phyloP scores from a whole-genome alignment of 1,284 basidiomycete genomes.

The Limonomyces culmigenus region DNA sequence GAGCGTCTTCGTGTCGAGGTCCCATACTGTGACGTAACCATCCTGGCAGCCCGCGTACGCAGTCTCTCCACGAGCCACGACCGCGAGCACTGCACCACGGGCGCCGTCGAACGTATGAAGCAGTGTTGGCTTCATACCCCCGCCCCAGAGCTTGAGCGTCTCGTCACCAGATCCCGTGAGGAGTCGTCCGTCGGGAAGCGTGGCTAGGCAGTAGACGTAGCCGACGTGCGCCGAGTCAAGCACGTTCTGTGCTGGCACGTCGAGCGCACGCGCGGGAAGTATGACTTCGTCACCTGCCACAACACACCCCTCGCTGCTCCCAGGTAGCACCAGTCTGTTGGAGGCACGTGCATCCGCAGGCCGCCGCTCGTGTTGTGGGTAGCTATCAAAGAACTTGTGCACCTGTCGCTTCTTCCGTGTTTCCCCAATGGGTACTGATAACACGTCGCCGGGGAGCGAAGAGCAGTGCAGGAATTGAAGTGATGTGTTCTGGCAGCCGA shows the following conservation, averaged over 20 bases:
- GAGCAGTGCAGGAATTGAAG: conserved; percentile 70
- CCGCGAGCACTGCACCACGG: conserved; percentile 63
- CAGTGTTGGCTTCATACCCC: neutral
- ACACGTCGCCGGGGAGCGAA: too few species aligned
- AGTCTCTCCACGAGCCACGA: conserved; percentile 63
- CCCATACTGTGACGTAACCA: conserved; percentile 83
- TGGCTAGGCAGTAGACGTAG: conserved; percentile 80
- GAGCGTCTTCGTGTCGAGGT: conserved; percentile 76
- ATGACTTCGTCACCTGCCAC: too few species aligned
- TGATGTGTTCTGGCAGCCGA: conserved; percentile 84
- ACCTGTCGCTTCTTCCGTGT: conserved; percentile 27
- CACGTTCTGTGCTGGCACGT: conserved; percentile 51
- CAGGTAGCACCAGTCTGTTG: conserved; percentile 19
- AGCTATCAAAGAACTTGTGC: conserved; percentile 75
- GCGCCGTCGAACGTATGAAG: conserved; percentile 46
- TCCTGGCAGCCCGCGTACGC: conserved; percentile 90
- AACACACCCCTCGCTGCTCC: conserved; percentile 20
- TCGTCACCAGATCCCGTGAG: conserved; percentile 83
- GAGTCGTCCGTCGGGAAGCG: conserved; percentile 39
- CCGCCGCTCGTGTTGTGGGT: conserved; percentile 48
- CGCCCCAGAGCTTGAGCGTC: conserved; percentile 51
- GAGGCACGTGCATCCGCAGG: conserved; percentile 46
- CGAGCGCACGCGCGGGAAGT: neutral
- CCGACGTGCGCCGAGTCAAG: conserved; percentile 85
- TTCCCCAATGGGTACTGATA: too few species aligned